These are phyloP conservation scores for Mollisia scopiformis DNA, from an alignment of 2,329 filamentous ascomycete genomes.

Conservation along the genomic window DNA sequence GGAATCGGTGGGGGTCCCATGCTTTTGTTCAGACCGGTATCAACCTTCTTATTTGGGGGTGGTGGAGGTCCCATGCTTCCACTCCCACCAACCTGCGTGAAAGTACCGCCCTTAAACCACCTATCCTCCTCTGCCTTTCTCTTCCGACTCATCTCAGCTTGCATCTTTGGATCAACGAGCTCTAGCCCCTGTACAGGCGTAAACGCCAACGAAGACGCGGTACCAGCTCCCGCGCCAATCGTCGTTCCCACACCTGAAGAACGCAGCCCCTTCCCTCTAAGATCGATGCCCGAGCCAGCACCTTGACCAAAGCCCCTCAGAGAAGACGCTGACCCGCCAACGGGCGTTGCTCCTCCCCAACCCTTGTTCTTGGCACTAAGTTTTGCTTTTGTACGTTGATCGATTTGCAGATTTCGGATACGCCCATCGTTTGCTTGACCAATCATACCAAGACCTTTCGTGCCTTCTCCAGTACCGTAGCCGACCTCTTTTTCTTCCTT, in stretches of 20 bases:
- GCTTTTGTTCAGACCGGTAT: slow-evolving; percentile 56
- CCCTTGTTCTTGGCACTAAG: slow-evolving; percentile 94
- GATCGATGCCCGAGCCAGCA: slow-evolving; percentile 63
- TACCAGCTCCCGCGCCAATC: slow-evolving; percentile 67
- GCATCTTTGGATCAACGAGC: slow-evolving; percentile 89
- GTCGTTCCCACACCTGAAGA: slow-evolving; percentile 80
- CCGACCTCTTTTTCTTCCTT: slow-evolving; percentile 94
- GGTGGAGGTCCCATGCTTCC: slow-evolving; percentile 77
- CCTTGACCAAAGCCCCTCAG: slow-evolving; percentile 76
- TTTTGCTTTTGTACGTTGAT: slow-evolving; percentile 90
- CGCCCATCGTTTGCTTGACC: slow-evolving; percentile 86
- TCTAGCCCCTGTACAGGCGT: slow-evolving; percentile 94
- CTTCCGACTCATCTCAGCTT: slow-evolving; percentile 86
- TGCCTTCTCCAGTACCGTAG: slow-evolving; percentile 84
- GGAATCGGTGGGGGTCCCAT: slow-evolving; percentile 38
- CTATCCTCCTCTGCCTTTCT: slow-evolving; percentile 91
- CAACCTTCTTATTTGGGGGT: slow-evolving; percentile 66
- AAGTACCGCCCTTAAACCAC: slow-evolving; percentile 97
- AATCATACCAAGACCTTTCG: slow-evolving; percentile 93
- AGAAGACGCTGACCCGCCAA: slow-evolving; percentile 74
- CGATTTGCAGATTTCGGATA: slow-evolving; percentile 85
- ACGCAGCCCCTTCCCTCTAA: slow-evolving; percentile 75
- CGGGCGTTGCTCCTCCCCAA: slow-evolving; percentile 75
- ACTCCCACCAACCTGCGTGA: slow-evolving; percentile 77
- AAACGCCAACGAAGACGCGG: slow-evolving; percentile 86